A percentile compares a stretch with the other conserved stretches of the same genome.
These are phyloP conservation scores for Hypholoma sublateritium DNA, from an alignment of 768 basidiomycete genomes.

Conservation along the genomic window DNA sequence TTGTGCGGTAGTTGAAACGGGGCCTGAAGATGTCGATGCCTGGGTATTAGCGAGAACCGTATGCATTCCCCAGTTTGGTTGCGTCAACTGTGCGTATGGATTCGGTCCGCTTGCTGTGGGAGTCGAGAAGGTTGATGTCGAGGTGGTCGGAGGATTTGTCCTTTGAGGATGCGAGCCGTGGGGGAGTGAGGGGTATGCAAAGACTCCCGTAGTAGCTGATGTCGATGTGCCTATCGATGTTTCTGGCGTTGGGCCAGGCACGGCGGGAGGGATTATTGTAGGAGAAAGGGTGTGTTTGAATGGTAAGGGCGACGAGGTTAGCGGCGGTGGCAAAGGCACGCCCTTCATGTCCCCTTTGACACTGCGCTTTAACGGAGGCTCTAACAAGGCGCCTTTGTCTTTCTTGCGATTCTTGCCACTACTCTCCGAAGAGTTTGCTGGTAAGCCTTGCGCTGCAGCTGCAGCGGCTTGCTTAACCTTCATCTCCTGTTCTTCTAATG, in stretches of 20 bases:
- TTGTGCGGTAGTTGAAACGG: constrained; percentile 22
- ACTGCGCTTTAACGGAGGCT: constrained; percentile 70
- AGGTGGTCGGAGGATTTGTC: constrained; percentile 21
- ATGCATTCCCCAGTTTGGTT: constrained; percentile 34
- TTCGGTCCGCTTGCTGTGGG: constrained; percentile 29
- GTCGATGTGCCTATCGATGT: constrained; percentile 16
- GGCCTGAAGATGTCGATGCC: constrained; percentile 16
- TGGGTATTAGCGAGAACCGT: constrained; percentile 14
- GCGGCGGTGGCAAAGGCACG: constrained; percentile 61
- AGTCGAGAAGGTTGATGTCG: constrained; percentile 26
- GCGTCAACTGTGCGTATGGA: constrained; percentile 38
- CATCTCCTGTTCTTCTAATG: constrained; percentile 69
- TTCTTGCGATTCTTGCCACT: constrained; percentile 52
- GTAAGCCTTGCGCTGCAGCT: constrained; percentile 29
- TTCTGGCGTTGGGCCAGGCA: constrained; percentile 19
- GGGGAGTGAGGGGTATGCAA: constrained; percentile 38
- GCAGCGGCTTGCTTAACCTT: constrained; percentile 42
- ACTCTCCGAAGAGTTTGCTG: constrained; percentile 29
- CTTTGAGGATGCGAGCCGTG: constrained; percentile 20
- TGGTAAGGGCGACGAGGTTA: constrained; percentile 63
- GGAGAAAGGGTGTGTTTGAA: constrained; percentile 37
- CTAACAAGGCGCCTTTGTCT: constrained; percentile 52
- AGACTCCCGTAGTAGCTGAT: constrained; percentile 38
- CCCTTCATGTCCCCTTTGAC: constrained; percentile 63
- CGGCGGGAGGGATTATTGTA: constrained; percentile 15